These are phyloP conservation scores for Pichia norvegensis DNA, from an alignment of 1,139 yeast species.

Conservation along the genomic window DNA sequence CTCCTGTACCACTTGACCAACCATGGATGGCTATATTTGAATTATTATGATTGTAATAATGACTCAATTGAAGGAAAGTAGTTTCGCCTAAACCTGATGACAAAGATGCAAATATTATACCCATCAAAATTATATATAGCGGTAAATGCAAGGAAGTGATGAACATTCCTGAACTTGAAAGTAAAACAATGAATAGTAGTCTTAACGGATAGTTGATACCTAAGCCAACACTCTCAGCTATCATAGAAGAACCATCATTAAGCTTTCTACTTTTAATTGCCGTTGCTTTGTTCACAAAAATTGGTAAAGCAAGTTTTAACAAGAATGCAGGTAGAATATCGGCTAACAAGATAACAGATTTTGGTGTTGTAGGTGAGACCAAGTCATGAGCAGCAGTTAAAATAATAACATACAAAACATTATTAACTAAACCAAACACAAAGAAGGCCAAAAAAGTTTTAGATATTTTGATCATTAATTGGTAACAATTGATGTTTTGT, in stretches of 20 bases:
- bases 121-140: conserved; percentile 41
- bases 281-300: conserved; percentile 48
- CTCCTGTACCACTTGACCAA: conserved; percentile 93
- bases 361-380: conserved; percentile 78
- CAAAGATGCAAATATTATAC: conserved; percentile 73
- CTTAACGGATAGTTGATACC: conserved; percentile 49
- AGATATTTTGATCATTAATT: conserved; percentile 1
- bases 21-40: conserved; percentile 52
- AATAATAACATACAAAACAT: conserved; percentile 84
- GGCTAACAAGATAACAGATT: conserved; percentile 76
- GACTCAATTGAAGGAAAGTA: conserved; percentile 80
- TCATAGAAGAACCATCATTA: not conserved
- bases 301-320: conserved; percentile 69
- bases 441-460: conserved; percentile 50
- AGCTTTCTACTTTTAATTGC: not conserved
- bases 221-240: not conserved
- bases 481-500: not conserved
- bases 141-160: conserved; percentile 42
- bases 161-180: conserved; percentile 74
- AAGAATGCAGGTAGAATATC: conserved; percentile 79
- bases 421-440: conserved; percentile 80
- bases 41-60: conserved; percentile 40
- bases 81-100: conserved; percentile 90
- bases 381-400: conserved; percentile 87
- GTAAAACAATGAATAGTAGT: conserved; percentile 44